Base-by-base conservation (phyloP, 2,329 filamentous ascomycete genomes). In the Botryosphaeria dothidea region DNA sequence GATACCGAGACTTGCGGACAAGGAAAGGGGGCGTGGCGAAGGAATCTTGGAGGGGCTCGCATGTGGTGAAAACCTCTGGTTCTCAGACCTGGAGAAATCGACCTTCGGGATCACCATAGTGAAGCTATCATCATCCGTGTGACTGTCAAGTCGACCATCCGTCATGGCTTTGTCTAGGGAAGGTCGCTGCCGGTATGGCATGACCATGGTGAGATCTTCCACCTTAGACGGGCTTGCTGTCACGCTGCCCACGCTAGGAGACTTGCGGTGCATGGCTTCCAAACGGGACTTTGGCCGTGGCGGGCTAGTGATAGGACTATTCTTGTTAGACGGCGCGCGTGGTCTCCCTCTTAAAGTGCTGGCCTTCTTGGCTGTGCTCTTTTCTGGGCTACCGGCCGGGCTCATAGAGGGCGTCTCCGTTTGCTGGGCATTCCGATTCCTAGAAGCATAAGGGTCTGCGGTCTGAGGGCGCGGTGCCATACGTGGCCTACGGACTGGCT, bases 401-500 rank as follows among this genome's bases (percentile, higher is more conserved):
- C 79, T 83, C 69, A 75, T 79, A 13, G 77, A 79, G n/a, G 82
- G 81, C 15, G 81, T 82, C 36, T 77, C 77, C n/a, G 78, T 81
- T 25, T 68, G 68, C 69, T 74, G 67, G 71, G 72, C 70, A 73
- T 54, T 62, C 38, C 73, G 73, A 45, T 66, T 62, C 17, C 77
- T 74, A 21, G 70, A 68, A 19, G 74, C 81, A 71, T 85, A 85
- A 13, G 84, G 84, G 68, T 86, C 85, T 31, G 85, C 83, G 13
- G 84, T 85, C 38, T 82, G 82, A 25, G 84, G 83, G 58, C 84
- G 75, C 68, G 76, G 72, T 82, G 27, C 81, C 56, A 60, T 80
- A 67, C 80, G 74, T 23, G 81, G 83, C 62, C 83, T 83, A 57
- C 87, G 81, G 68, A 88, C 83, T 23, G 87, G 86, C 17, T 86